Base-by-base conservation (phyloP, 768 basidiomycete species). In the Mycena galopus region DNA sequence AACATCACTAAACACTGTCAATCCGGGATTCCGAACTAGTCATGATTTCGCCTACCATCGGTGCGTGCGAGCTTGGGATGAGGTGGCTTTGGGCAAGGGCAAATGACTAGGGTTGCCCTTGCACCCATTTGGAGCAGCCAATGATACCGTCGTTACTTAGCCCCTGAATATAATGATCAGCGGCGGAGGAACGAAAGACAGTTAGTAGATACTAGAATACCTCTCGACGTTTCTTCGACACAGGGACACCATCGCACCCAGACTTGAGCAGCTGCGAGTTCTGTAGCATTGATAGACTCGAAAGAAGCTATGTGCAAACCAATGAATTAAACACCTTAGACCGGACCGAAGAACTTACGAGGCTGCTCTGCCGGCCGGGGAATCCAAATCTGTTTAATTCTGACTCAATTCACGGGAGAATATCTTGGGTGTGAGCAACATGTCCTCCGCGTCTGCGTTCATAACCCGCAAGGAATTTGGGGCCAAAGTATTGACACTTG, bases 141-240 rank as follows among this genome's bases (percentile, higher is more conserved):
- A 67, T 58, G 21, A 67, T 58, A 21, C 55, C 65, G 21, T 67
- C 55, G 25, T 30, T 42, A 17, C 30, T 58, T 1, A 42, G 56
- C 10, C 47, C 55, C 65, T 58, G 37, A 65, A n/a, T 25, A 10
- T n/a, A 25, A 17, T 39, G n/a, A n/a, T n/a, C n/a, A n/a, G n/a
- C 33, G 16, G 27, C 47, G 55, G 44, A 21, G 16, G 3, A 56
- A 33, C 6, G 11, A 21, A 19, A 8, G 39, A 4, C 16, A 17
- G 33, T 7, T 30, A 30, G 19, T 16, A n/a, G n/a, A 30, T 32
- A 2, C 33, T 32, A 25, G 39, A 6, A 8, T 57, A 67, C 56
- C 5, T 30, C 56, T 3, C 35, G 29, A 1, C 25, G 42, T 16
- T 47, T 47, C 23, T 47, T 57, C n/a, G 58, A 14, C 2, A 65